Base-by-base conservation (phyloP, 73 alveolate species). In the Urostyla sp. region DNA sequence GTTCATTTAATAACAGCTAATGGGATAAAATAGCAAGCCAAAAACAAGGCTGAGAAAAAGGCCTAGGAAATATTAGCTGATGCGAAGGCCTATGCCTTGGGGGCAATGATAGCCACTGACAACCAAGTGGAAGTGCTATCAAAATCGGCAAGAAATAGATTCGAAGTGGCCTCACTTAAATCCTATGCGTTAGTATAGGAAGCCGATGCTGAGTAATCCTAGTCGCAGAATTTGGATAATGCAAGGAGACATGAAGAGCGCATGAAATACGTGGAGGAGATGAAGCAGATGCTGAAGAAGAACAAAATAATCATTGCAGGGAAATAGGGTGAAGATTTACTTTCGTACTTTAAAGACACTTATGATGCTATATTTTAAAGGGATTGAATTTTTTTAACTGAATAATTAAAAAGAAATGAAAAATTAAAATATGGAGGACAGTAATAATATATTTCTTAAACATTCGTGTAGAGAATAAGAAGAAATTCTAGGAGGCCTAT, bases 1-100 rank as follows among this genome's bases (percentile, higher is more conserved):
- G 76, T 86, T 28, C 36, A 60, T 34, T 1, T 53, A 26, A 86
- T 79, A 10, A 57, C 76, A 58, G 94, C 87, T 28, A 46, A 78
- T 38, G 89, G 67, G n/a, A 85, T 75, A n/a, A 86, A 86, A 50
- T 61, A 23, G 1, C 80, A 53, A 16, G 94, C 84, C 0, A 87
- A 86, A 49, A 35, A 55, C 40, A 57, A 57, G 34, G 84, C 94
- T n/a, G 44, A 86, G 75, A 86, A 76, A 83, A 26, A 21, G 18
- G 89, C 87, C 0, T 44, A 73, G 56, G 59, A 49, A 16, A 58
- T 78, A 38, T 21, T 76, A 35, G 78, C 80, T 49, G 80, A 85
- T 20, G 88, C 88, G 15, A 44, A 75, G 40, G 72, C 89, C 10
- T 69, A 85, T 34, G 43, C 75, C 7, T 78, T 36, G 46, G 55